Evolutionary conservation across 2,329 filamentous ascomycete species (phyloP), one percentile per base, ranked within the genome.

Genomic region (Byssothecium circinans): DNA sequence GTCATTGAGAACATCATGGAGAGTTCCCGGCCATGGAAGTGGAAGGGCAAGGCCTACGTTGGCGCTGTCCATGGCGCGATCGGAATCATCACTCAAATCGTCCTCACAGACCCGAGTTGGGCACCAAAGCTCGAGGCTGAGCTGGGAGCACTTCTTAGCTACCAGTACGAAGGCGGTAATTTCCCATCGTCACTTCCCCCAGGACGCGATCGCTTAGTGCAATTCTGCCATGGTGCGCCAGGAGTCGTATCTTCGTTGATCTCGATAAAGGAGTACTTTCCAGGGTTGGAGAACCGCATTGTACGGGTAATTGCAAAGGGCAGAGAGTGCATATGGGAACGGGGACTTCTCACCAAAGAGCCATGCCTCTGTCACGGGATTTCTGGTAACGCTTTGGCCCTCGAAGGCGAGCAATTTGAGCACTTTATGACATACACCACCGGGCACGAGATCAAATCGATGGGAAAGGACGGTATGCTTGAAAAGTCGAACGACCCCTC

Each of bases 21-120:
- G 14, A 75, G 75, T 22, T 73, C 65, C 48, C 75, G 75, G 37
- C 78, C 79, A 1, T 89, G 86, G 86, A 78, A 76, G 52, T 88
- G 83, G 81, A 79, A 82, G 49, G 80, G 78, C 12, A 82, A 81
- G 56, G 73, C 74, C 1, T 87, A 87, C 59, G 73, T 87, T 29
- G 87, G 86, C 1, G 82, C 85, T 4, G 81, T 80, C 0, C 85
- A 89, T 60, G 87, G 87, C 7, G 78, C 81, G 11, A 81, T 88
- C 20, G 84, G 86, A 4, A 88, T 87, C 64, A 77, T 89, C 46
- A 84, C 81, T n/a, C 86, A 89, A 65, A 72, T 88, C 12, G 77
- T 87, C 1, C 72, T 82, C 32, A 82, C 83, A 2, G 77, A 79
- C 45, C 79, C 82, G 0, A 68, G 72, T 4, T 75, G 80, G 52